These are phyloP conservation scores for Plasmodium vivax DNA, from an alignment of 169 alveolate species.

Conservation along the genomic window DNA sequence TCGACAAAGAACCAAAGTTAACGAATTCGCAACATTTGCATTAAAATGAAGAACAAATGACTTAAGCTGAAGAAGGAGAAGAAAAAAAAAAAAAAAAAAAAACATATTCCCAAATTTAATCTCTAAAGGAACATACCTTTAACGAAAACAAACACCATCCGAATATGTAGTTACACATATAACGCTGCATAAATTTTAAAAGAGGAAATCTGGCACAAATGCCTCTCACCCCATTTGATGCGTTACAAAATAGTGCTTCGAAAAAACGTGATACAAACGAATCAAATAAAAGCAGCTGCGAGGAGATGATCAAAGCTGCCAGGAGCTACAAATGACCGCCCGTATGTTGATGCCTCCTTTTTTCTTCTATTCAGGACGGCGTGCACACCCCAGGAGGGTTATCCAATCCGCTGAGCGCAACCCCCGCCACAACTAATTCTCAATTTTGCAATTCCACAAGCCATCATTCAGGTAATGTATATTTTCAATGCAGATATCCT, in stretches of 20 bases:
- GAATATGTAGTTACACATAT: background rate
- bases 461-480: slow-evolving; percentile 95
- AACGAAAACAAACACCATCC: background rate
- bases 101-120: background rate
- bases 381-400: background rate
- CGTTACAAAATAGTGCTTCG: background rate
- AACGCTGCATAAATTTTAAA: background rate
- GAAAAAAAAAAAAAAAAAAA: background rate
- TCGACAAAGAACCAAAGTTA: background rate
- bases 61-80: background rate
- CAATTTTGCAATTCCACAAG: slow-evolving; percentile 90
- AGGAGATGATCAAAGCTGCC: background rate
- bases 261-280: background rate
- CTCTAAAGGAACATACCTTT: background rate
- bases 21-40: background rate
- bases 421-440: slow-evolving; percentile 11
- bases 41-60: background rate
- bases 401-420: background rate
- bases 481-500: slow-evolving; percentile 94
- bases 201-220: background rate
- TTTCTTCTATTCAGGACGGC: background rate
- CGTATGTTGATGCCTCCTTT: background rate
- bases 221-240: background rate
- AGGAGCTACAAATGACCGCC: background rate
- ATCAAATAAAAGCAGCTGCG: background rate